Evolutionary conservation across 352 stramenopile species (phyloP).

Genomic region (Elongisporangium senticosum): DNA sequence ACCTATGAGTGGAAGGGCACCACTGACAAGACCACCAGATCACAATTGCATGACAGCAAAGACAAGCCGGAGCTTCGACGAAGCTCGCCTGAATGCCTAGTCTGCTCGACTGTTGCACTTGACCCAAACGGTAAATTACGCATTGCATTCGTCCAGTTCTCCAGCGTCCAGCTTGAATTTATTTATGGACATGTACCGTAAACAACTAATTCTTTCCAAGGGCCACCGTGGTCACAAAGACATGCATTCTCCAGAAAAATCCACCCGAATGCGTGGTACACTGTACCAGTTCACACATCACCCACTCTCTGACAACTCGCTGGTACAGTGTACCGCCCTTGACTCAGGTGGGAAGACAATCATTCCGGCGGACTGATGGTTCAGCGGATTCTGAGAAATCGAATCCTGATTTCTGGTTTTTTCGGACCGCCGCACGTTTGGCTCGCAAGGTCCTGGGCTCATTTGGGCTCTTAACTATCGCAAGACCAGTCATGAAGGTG

Average conservation of each 20-base stretch:
- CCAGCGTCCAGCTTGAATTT: too few species aligned
- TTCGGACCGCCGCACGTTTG: background rate
- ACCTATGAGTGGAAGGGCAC: background rate
- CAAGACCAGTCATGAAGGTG: slow-evolving; percentile 2
- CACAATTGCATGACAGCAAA: background rate
- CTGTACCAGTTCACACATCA: background rate
- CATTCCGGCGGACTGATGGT: background rate
- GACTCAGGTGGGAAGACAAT: background rate
- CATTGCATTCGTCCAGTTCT: background rate
- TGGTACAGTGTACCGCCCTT: background rate
- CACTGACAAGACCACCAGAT: background rate
- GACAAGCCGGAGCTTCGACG: background rate
- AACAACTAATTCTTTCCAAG: background rate
- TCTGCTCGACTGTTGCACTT: background rate
- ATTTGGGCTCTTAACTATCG: background rate
- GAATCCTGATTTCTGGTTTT: background rate
- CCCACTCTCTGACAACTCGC: background rate
- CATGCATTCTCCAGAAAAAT: background rate
- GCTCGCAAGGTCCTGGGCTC: background rate
- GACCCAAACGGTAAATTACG: background rate
- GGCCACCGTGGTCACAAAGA: background rate
- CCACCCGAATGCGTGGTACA: background rate
- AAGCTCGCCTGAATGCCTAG: background rate
- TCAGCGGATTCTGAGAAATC: background rate
- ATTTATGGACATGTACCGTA: background rate